Evolutionary conservation across 2,329 filamentous ascomycete genomes (phyloP), one percentile per base, ranked within the genome.

Genomic region (Thermothelomyces thermophilus): DNA sequence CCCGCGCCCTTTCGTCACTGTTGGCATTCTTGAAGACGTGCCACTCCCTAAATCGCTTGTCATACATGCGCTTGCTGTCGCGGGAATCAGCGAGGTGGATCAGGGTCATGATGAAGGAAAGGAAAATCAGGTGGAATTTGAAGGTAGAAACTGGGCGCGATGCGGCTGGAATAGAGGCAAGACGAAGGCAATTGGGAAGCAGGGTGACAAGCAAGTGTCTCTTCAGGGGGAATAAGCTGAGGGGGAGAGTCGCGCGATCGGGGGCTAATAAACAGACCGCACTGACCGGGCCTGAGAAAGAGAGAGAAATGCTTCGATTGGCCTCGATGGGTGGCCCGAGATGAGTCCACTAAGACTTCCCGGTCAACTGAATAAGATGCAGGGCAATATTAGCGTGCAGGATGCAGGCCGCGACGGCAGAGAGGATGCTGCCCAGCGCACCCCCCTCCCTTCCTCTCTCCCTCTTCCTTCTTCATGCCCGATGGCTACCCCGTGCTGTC

Each of bases 41-140:
- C 59, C 59, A 61, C 34, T 60, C 59, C 20, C 59, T 58, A 34
- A 61, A 61, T 6, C 59, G 50, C 52, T 60, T 61, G 55, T 60
- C 59, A 44, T 61, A 61, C 58, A 60, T 61, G 48, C 59, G 59
- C 52, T 61, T 61, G 52, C 59, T 61, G 50, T 55, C 50, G 33
- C 28, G 48, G 34, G 30, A 37, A 50, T 60, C 54, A 60, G 59
- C 48, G 11, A 55, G 47, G 24, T 49, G 50, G 48, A 60, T 54
- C 40, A 57, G 35, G 16, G 57, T 60, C 59, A 60, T 60, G 33
- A 24, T 48, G 33, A 41, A 26, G 33, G 41, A 40, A 24, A 14
- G 11, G 33, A 31, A 31, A 31, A 14, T 31, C 30, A 14, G 9
- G 30, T n/a, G n/a, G n/a, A n/a, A n/a, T n/a, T n/a, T 14, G 14